phyloP scores from a whole-genome alignment of 179 eudicot genomes.

The Silene coronaria region DNA sequence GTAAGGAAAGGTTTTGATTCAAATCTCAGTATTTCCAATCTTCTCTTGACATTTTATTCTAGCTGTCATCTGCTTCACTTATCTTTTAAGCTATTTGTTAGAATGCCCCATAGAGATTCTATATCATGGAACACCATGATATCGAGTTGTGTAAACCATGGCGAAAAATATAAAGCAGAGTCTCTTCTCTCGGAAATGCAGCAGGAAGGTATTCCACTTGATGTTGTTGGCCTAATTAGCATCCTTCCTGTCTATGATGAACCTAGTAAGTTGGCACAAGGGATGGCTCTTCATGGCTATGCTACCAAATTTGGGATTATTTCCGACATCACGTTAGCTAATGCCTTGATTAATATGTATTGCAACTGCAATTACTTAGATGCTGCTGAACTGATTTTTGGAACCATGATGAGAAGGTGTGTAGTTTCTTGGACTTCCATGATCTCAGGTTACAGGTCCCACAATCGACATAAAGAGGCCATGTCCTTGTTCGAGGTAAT shows the following conservation, averaged over 20 bases:
- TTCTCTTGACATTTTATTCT: slow-evolving; percentile 54
- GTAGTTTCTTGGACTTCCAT: slow-evolving; percentile 71
- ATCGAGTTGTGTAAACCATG: slow-evolving; percentile 43
- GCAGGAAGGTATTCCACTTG: slow-evolving; percentile 42
- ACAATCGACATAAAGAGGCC: slow-evolving; percentile 29
- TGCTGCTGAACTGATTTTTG: slow-evolving; percentile 35
- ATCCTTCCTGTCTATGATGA: slow-evolving; percentile 42
- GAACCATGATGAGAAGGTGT: slow-evolving; percentile 34
- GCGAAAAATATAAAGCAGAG: slow-evolving; percentile 31
- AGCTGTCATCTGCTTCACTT: slow-evolving; percentile 31
- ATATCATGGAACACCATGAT: slow-evolving; percentile 68
- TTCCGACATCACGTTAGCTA: slow-evolving; percentile 43
- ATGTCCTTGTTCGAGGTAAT: slow-evolving; percentile 37
- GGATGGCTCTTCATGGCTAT: slow-evolving; percentile 50
- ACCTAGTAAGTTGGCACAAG: slow-evolving; percentile 30
- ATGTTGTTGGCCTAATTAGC: slow-evolving; percentile 51
- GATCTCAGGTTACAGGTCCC: slow-evolving; percentile 45
- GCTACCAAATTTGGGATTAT: slow-evolving; percentile 42
- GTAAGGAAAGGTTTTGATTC: slow-evolving; percentile 41
- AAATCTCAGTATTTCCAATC: slow-evolving; percentile 39
- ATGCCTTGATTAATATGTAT: slow-evolving; percentile 74
- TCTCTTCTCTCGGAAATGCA: slow-evolving; percentile 42
- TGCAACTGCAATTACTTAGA: slow-evolving; percentile 39
- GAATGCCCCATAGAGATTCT: slow-evolving; percentile 33
- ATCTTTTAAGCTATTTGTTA: slow-evolving; percentile 37